Evolutionary conservation across 371 early-diverging fungal species (phyloP).

Genomic region (Apophysomyces elegans): DNA sequence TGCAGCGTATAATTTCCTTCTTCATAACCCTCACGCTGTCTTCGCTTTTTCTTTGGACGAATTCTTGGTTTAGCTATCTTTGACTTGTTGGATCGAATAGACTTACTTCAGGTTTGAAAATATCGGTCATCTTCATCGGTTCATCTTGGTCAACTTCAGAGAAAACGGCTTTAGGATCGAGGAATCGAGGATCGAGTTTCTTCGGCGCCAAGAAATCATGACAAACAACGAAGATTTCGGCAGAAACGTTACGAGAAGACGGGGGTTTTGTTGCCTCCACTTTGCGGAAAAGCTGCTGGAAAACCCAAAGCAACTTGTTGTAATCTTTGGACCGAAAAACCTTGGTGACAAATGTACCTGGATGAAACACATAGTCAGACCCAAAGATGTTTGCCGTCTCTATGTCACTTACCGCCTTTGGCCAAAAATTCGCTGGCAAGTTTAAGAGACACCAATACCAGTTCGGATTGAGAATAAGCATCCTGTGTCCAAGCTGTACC

Average conservation of each 20-base stretch:
- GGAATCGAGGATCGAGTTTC: slow-evolving; percentile 92
- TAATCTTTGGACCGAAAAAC: slow-evolving; percentile 99
- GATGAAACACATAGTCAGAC: background rate
- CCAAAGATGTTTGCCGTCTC: background rate
- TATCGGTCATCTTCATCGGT: slow-evolving; percentile 55
- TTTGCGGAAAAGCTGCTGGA: slow-evolving; percentile 96
- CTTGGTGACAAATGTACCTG: slow-evolving; percentile 97
- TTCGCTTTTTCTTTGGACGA: slow-evolving; percentile 65
- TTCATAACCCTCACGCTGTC: slow-evolving; percentile 96
- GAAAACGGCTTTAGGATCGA: slow-evolving; percentile 97
- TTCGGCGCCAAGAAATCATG: slow-evolving; percentile 94
- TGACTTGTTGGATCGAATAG: background rate
- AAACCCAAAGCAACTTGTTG: slow-evolving; percentile 97
- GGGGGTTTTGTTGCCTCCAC: slow-evolving; percentile 99
- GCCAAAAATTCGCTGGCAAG: slow-evolving; percentile 95
- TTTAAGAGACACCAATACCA: slow-evolving; percentile 94
- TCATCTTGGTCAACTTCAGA: slow-evolving; percentile 79
- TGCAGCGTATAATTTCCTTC: slow-evolving; percentile 91
- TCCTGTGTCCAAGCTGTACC: slow-evolving; percentile 99
- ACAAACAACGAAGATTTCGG: slow-evolving; percentile 99
- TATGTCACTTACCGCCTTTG: slow-evolving; percentile 77
- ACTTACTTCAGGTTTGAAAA: slow-evolving; percentile 77
- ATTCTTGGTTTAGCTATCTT: no score
- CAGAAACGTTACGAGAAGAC: slow-evolving; percentile 99
- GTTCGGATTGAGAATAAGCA: slow-evolving; percentile 98